These are phyloP conservation scores for Gossypium longicalyx DNA, from an alignment of 345 rosid species.

Conservation along the genomic window DNA sequence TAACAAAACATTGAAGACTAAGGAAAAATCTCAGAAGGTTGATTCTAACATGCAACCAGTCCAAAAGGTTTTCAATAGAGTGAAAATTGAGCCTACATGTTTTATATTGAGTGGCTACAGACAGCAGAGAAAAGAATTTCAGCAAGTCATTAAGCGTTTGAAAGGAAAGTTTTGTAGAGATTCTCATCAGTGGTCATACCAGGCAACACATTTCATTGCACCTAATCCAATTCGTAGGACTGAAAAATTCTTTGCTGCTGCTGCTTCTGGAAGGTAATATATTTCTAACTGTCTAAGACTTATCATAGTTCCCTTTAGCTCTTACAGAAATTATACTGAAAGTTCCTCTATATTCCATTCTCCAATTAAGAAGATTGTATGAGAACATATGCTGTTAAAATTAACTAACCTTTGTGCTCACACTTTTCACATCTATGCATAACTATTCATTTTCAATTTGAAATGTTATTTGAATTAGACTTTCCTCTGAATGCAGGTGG, in stretches of 20 bases:
- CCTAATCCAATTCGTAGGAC: slow-evolving; percentile 77
- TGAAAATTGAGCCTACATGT: slow-evolving; percentile 37
- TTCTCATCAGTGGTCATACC: slow-evolving; percentile 97
- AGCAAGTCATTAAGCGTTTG: slow-evolving; percentile 53
- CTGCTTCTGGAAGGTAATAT: slow-evolving; percentile 53
- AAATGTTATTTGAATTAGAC: slow-evolving; percentile 10
- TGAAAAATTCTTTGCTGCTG: slow-evolving; percentile 67
- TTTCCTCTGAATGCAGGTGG: slow-evolving; percentile 62
- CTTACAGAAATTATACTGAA: slow-evolving; percentile 4
- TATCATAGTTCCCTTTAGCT: neutral
- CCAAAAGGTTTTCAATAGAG: slow-evolving; percentile 21
- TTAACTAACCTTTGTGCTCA: neutral
- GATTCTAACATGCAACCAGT: slow-evolving; percentile 19
- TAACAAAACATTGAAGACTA: slow-evolving; percentile 21
- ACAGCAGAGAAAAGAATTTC: slow-evolving; percentile 69
- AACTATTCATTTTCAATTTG: neutral
- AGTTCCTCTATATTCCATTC: neutral
- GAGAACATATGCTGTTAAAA: neutral
- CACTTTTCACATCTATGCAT: neutral
- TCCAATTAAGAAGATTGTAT: neutral
- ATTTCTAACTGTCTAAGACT: slow-evolving; percentile 10
- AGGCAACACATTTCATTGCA: slow-evolving; percentile 84
- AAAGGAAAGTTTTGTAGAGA: slow-evolving; percentile 77
- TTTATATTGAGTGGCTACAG: slow-evolving; percentile 74
- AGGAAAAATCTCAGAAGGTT: slow-evolving; percentile 23